phyloP scores from a whole-genome alignment of 2,329 filamentous ascomycete genomes.

The Calonectria pseudoturangicola region DNA sequence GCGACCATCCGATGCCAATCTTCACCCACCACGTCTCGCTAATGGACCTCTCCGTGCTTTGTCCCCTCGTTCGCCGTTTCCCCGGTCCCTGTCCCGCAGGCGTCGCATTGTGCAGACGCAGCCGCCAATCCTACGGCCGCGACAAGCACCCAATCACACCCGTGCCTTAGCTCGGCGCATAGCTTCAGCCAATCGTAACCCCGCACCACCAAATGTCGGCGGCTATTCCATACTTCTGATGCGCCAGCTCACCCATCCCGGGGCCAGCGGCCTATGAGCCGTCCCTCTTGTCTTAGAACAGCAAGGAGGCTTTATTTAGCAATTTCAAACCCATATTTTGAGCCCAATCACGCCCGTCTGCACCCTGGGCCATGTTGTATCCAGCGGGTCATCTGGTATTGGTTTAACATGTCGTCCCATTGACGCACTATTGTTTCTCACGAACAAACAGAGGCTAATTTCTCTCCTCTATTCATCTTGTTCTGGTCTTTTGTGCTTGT shows the following conservation, averaged over 20 bases:
- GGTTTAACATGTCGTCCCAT: constrained; percentile 26
- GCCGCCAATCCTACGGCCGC: constrained; percentile 52
- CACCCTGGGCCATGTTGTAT: constrained; percentile 46
- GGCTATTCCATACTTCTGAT: constrained; percentile 62
- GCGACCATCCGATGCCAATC: constrained; percentile 29
- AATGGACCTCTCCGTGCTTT: constrained; percentile 47
- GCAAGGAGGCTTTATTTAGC: constrained; percentile 54
- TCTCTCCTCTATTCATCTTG: constrained; percentile 30
- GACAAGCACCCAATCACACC: constrained; percentile 56
- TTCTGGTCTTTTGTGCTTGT: constrained; percentile 7
- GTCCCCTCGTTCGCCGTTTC: constrained; percentile 41
- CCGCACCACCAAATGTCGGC: constrained; percentile 55
- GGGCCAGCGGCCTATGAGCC: constrained; percentile 51
- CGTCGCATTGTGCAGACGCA: constrained; percentile 49
- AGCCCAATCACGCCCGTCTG: constrained; percentile 52
- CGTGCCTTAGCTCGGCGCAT: constrained; percentile 52
- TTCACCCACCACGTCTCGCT: constrained; percentile 27
- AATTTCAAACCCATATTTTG: constrained; percentile 44
- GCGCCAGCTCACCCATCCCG: constrained; percentile 52
- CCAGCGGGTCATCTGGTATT: constrained; percentile 41
- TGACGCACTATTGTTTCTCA: constrained; percentile 32
- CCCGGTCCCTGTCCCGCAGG: constrained; percentile 42
- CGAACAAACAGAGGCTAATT: constrained; percentile 27
- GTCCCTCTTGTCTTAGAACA: constrained; percentile 43
- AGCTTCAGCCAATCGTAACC: constrained; percentile 56